Conservation (phyloP, 352 stramenopile species). For the Pythium plurisporium region DNA sequence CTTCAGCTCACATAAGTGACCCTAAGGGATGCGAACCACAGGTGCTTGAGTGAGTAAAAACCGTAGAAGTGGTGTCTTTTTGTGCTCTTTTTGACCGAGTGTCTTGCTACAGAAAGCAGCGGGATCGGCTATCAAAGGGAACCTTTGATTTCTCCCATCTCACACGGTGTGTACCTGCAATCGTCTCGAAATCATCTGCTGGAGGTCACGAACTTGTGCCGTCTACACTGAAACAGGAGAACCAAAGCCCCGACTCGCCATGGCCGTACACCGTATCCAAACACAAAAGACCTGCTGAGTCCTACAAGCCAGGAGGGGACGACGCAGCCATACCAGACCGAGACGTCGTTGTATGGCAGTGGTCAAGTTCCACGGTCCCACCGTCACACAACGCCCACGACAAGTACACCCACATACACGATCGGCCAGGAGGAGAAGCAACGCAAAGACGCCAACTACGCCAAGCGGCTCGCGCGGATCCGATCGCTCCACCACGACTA, state of each 20-base stretch:
- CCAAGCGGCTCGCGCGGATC: conserved; percentile 37
- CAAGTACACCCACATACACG: conserved; percentile 18
- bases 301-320: background rate
- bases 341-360: conserved; percentile 39
- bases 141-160: conserved; percentile 48
- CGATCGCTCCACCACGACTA: conserved; percentile 34
- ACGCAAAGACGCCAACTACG: conserved; percentile 28
- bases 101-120: conserved; percentile 14
- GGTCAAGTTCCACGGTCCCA: conserved; percentile 1
- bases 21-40: background rate
- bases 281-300: conserved; percentile 28
- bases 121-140: conserved; percentile 8
- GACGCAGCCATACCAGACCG: conserved; percentile 30
- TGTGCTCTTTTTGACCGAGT: background rate
- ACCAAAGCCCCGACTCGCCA: conserved; percentile 36
- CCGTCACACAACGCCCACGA: background rate
- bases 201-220: too few relatives aligned
- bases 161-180: conserved; percentile 17
- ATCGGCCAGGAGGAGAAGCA: conserved; percentile 56
- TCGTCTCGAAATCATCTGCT: background rate
- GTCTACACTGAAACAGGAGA: too few relatives aligned
- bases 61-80: too few relatives aligned
- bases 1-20: background rate
- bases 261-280: conserved; percentile 30
- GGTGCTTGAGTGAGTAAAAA: conserved; percentile 1